Conservation (phyloP, 2,329 filamentous ascomycete genomes). For the Fusarium sp. region DNA sequence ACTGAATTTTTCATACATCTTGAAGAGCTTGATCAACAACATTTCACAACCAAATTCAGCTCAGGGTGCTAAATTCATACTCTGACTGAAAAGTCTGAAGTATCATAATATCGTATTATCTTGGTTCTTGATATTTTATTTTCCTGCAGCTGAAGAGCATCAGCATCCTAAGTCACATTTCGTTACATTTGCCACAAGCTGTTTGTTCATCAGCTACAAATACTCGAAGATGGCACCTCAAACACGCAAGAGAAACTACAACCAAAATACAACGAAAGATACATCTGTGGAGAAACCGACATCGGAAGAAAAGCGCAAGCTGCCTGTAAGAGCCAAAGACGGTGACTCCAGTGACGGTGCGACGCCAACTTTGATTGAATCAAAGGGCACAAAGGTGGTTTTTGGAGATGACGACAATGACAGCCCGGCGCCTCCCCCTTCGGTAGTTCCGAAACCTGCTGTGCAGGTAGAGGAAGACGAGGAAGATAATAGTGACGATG, state of each 20-base stretch:
- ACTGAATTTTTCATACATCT: constrained; percentile 28
- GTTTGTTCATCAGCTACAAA: constrained; percentile 6
- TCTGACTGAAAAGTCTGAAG: neutral
- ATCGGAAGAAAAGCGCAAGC: constrained; percentile 40
- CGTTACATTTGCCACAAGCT: neutral
- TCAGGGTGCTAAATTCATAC: neutral
- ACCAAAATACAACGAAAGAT: constrained; percentile 29
- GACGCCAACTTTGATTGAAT: constrained; percentile 8
- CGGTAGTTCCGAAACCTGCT: constrained; percentile 12
- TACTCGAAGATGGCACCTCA: constrained; percentile 37
- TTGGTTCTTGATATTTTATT: neutral
- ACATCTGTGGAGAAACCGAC: constrained; percentile 2
- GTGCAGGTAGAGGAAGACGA: constrained; percentile 38
- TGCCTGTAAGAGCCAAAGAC: constrained; percentile 49
- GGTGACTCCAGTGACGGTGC: constrained; percentile 27
- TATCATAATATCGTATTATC: too few species aligned
- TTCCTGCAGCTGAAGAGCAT: neutral
- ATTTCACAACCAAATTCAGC: constrained; percentile 5
- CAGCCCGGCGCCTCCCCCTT: constrained; percentile 3
- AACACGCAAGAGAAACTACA: constrained; percentile 46
- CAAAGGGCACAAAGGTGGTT: constrained; percentile 45
- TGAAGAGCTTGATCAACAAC: constrained; percentile 27
- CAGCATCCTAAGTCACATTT: neutral
- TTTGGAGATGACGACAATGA: constrained; percentile 49
- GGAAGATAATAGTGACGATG: constrained; percentile 60